Conservation (phyloP, 208 protist genomes). For the Trypanosoma cruzi region DNA sequence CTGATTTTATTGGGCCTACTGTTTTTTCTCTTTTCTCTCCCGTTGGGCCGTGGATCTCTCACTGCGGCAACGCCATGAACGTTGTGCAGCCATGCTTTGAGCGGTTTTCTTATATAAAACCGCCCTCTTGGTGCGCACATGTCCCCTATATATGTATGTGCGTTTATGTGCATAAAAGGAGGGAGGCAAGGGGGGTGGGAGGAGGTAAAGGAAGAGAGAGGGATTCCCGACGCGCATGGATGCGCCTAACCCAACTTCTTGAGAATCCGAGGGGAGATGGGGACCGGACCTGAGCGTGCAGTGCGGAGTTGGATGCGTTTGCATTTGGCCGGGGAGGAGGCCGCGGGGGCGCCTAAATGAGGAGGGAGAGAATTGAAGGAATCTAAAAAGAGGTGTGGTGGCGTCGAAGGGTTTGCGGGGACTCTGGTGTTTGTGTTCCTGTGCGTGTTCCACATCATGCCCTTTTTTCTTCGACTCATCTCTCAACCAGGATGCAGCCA, state of each 20-base stretch:
- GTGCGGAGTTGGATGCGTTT: too few relatives aligned
- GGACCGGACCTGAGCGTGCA: too few relatives aligned
- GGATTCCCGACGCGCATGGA: too few relatives aligned
- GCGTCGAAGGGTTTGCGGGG: not conserved
- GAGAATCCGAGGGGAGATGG: too few relatives aligned
- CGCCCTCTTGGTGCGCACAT: not conserved
- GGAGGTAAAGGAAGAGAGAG: too few relatives aligned
- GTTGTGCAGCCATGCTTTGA: not conserved
- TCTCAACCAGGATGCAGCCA: not conserved
- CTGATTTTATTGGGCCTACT: not conserved
- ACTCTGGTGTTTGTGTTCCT: not conserved
- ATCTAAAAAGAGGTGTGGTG: too few relatives aligned
- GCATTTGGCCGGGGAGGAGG: too few relatives aligned
- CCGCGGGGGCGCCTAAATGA: too few relatives aligned
- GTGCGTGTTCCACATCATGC: not conserved
- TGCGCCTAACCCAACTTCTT: too few relatives aligned
- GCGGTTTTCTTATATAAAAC: not conserved
- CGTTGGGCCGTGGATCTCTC: not conserved
- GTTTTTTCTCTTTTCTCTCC: slow-evolving; percentile 3
- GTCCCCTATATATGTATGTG: not conserved
- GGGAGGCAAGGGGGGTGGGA: too few relatives aligned
- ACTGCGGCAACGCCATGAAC: not conserved
- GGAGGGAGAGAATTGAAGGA: too few relatives aligned
- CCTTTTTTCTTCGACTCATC: not conserved
- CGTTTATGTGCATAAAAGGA: not conserved